Evolutionary conservation across 108 stramenopile genomes (phyloP).

Genomic region (Seminavis robusta): DNA sequence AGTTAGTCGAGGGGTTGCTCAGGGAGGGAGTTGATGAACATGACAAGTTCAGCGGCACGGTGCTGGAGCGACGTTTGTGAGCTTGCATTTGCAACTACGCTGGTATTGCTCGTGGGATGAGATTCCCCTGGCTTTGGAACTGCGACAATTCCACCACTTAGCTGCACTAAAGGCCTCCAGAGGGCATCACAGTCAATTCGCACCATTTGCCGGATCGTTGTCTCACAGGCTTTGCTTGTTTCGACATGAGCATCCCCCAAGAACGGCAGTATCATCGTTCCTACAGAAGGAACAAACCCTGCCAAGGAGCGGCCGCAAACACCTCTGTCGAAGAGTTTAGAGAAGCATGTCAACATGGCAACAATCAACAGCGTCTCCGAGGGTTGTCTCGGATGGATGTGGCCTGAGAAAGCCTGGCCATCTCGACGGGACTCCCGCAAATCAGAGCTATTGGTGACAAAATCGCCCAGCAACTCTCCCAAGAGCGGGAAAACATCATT

Average conservation of each 20-base stretch:
- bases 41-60: conserved; percentile 7
- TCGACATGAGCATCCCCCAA: conserved; percentile 5
- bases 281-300: conserved; percentile 1
- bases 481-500: conserved; percentile 21
- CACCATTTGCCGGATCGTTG: conserved; percentile 10
- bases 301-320: background rate
- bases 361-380: conserved; percentile 18
- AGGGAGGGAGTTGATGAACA: conserved; percentile 7
- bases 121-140: background rate
- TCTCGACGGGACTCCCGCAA: background rate
- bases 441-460: too few relatives aligned
- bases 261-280: conserved; percentile 16
- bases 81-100: background rate
- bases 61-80: too few relatives aligned
- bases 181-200: conserved; percentile 19
- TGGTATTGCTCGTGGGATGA: background rate
- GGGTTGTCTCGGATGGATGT: background rate
- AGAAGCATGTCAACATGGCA: conserved; percentile 14
- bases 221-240: conserved; percentile 2
- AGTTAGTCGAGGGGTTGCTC: conserved; percentile 20
- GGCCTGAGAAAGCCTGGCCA: background rate
- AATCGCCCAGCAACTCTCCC: conserved; percentile 4
- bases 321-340: conserved; percentile 7
- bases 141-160: conserved; percentile 13
- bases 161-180: conserved; percentile 13